Conservation (phyloP, 345 rosid species). For the Luvunga scandens region DNA sequence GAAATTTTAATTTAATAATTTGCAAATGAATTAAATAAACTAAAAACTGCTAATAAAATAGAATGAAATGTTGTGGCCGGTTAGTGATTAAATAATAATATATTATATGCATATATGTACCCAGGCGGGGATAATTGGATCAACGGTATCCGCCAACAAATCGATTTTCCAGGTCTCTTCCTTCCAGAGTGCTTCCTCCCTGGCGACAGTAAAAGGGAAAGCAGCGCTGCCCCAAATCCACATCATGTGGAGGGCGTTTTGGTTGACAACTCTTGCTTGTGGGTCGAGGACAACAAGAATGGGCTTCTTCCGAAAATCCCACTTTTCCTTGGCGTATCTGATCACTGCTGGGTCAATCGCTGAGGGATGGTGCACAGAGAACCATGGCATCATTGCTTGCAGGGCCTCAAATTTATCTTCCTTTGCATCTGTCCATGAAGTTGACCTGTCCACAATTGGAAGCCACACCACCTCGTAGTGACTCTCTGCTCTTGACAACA, state of each 20-base stretch:
- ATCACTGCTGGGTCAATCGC: constrained; percentile 44
- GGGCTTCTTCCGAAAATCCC: constrained; percentile 50
- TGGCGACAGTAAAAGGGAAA: constrained; percentile 49
- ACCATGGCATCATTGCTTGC: constrained; percentile 56
- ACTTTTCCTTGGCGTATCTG: constrained; percentile 60
- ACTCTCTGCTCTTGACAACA: constrained; percentile 34
- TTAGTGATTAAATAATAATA: too few relatives aligned
- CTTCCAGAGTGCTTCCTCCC: constrained; percentile 67
- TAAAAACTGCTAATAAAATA: too few relatives aligned
- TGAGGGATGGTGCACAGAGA: constrained; percentile 47
- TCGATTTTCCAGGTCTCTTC: constrained; percentile 53
- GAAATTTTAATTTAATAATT: neutral
- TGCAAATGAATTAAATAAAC: too few relatives aligned
- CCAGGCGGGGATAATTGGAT: constrained; percentile 36
- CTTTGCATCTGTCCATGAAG: constrained; percentile 25
- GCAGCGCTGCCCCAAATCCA: constrained; percentile 66
- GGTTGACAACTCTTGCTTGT: constrained; percentile 47
- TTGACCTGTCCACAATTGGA: constrained; percentile 42
- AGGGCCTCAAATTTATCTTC: constrained; percentile 28
- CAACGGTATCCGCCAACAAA: constrained; percentile 43
- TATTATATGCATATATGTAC: constrained; percentile 17
- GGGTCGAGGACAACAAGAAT: constrained; percentile 58
- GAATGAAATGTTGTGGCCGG: too few relatives aligned
- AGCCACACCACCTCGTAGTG: constrained; percentile 71
- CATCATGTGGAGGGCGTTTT: constrained; percentile 63